A percentile compares a stretch with the other conserved stretches of the same genome.
Conservation (phyloP, 495 filamentous ascomycete genomes). For the Filosporella fistucella region DNA sequence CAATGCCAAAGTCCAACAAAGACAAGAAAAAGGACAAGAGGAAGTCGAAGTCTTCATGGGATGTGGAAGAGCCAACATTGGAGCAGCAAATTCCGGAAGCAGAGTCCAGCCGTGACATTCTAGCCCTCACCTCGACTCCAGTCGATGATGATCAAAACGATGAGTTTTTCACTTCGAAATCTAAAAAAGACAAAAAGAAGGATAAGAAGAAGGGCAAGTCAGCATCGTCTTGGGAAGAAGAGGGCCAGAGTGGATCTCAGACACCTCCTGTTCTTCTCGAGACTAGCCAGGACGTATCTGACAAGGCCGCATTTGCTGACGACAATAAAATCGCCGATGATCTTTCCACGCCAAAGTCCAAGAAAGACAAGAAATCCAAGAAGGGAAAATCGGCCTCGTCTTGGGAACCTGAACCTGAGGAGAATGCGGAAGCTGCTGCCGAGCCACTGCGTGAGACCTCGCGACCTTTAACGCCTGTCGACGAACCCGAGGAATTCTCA, state of each 20-base stretch:
- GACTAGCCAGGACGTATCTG: no score
- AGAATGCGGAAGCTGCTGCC: neutral
- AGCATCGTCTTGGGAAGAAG: neutral
- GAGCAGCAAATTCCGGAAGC: neutral
- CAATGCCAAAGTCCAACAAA: constrained; percentile 14
- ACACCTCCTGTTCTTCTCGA: no score
- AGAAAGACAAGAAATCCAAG: neutral
- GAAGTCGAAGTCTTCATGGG: constrained; percentile 26
- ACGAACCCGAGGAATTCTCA: constrained; percentile 10
- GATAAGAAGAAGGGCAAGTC: constrained; percentile 31
- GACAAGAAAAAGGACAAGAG: constrained; percentile 39
- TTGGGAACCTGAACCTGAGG: constrained; percentile 7
- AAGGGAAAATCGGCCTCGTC: neutral
- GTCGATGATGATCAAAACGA: no score
- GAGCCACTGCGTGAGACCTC: no score
- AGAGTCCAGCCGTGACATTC: neutral
- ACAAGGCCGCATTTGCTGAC: no score
- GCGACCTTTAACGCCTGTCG: no score
- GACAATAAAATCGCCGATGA: no score
- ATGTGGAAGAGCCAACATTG: neutral
- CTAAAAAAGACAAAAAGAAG: constrained; percentile 29
- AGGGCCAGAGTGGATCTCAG: no score
- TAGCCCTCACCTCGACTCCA: no score
- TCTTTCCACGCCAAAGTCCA: neutral
- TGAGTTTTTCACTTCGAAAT: constrained; percentile 5